A percentile compares a stretch with the other conserved stretches of the same genome.
phyloP scores from a whole-genome alignment of 2,329 filamentous ascomycete genomes.

The Lachnellula cervina region DNA sequence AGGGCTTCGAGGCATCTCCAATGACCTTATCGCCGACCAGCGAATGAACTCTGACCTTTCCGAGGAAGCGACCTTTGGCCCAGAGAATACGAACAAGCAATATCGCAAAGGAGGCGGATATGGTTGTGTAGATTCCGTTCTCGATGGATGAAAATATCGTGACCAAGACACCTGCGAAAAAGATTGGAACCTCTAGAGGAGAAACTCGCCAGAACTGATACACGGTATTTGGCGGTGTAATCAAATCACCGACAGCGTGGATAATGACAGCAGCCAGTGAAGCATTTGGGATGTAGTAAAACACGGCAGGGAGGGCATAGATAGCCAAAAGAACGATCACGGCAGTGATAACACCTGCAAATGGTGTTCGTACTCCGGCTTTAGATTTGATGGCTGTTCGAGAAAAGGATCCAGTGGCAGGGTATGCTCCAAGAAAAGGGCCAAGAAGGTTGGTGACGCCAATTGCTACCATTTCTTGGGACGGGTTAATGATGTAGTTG shows the following conservation, averaged over 20 bases:
- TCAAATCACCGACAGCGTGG: slow-evolving; percentile 87
- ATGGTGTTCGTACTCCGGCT: slow-evolving; percentile 85
- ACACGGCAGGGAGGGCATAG: slow-evolving; percentile 81
- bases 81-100: slow-evolving; percentile 81
- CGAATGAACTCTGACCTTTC: slow-evolving; percentile 77
- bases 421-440: slow-evolving; percentile 87
- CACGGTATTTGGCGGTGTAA: slow-evolving; percentile 84
- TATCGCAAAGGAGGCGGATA: slow-evolving; percentile 69
- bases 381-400: slow-evolving; percentile 97
- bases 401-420: slow-evolving; percentile 91
- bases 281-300: slow-evolving; percentile 87
- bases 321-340: slow-evolving; percentile 82
- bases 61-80: slow-evolving; percentile 78
- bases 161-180: slow-evolving; percentile 87
- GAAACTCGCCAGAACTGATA: slow-evolving; percentile 96
- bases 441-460: slow-evolving; percentile 85
- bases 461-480: slow-evolving; percentile 92
- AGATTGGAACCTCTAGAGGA: slow-evolving; percentile 84
- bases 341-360: slow-evolving; percentile 85
- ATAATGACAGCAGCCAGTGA: slow-evolving; percentile 86
- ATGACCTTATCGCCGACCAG: slow-evolving; percentile 71
- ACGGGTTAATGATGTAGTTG: slow-evolving; percentile 93
- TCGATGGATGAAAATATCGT: slow-evolving; percentile 88
- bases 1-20: slow-evolving; percentile 50
- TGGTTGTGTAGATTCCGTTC: slow-evolving; percentile 85